Conservation (phyloP, 257 asterid genomes). For the Solanum chmielewskii region DNA sequence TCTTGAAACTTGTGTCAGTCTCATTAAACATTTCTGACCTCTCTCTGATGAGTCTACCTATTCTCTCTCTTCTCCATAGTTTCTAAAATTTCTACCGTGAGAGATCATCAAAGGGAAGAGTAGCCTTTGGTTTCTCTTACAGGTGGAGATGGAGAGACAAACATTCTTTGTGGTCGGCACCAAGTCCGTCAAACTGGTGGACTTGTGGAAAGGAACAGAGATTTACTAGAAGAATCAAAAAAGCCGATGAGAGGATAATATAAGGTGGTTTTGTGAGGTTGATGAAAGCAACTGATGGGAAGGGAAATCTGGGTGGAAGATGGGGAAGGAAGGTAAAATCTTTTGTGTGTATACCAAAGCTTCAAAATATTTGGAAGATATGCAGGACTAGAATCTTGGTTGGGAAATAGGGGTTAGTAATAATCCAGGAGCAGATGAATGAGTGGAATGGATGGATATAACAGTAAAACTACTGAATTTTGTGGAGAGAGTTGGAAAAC, state of each 20-base stretch:
- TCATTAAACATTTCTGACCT: not conserved
- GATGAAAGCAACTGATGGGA: not conserved
- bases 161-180: not conserved
- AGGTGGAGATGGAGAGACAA: not conserved
- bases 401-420: not conserved
- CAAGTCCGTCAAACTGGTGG: not conserved
- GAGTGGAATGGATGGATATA: not conserved
- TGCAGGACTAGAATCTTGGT: not conserved
- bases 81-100: not conserved
- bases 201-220: not conserved
- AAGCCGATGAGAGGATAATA: not conserved
- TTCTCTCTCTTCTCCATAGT: not conserved
- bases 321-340: not conserved
- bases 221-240: not conserved
- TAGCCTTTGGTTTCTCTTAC: not conserved
- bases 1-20: not conserved
- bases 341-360: not conserved
- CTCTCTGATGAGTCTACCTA: not conserved
- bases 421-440: not conserved
- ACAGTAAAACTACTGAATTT: not conserved
- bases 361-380: not conserved
- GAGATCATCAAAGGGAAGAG: not conserved
- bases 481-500: not conserved
- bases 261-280: not conserved
- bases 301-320: not conserved